Evolutionary conservation across 2,329 filamentous ascomycete genomes (phyloP).

Genomic region (Lachnellula arida): DNA sequence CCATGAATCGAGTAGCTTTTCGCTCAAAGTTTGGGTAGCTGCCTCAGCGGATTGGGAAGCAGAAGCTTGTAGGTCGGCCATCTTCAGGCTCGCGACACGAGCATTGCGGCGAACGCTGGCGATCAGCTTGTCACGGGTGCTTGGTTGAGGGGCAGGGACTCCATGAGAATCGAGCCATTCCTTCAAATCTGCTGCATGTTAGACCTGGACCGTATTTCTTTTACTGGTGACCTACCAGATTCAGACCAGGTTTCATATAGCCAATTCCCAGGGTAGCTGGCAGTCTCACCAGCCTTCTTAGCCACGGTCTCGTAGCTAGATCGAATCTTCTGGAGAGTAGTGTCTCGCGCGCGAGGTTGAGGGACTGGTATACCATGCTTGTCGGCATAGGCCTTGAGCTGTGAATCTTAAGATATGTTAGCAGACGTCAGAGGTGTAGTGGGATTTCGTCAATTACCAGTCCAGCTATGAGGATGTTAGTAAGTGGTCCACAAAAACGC

Average conservation of each 20-base stretch:
- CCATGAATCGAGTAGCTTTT: conserved; percentile 86
- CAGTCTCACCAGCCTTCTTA: conserved; percentile 68
- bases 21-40: conserved; percentile 70
- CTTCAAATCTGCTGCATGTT: conserved; percentile 63
- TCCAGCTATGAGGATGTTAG: conserved; percentile 16
- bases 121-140: conserved; percentile 80
- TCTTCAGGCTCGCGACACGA: conserved; percentile 67
- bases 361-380: conserved; percentile 79
- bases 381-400: conserved; percentile 90
- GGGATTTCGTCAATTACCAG: conserved; percentile 11
- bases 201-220: background rate
- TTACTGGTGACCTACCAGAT: conserved; percentile 42
- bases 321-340: conserved; percentile 70
- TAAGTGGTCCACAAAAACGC: background rate
- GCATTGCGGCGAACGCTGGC: conserved; percentile 88
- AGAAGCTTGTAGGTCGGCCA: conserved; percentile 55
- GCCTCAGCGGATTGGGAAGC: conserved; percentile 61
- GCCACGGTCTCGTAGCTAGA: conserved; percentile 76
- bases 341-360: conserved; percentile 81
- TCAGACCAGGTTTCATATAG: conserved; percentile 85
- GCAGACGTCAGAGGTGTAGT: background rate
- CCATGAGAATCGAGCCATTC: conserved; percentile 88
- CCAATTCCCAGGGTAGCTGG: conserved; percentile 91
- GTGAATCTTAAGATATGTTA: conserved; percentile 61
- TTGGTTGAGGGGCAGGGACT: conserved; percentile 78